phyloP scores from a whole-genome alignment of 129 eudicot genomes.

The Flaveria brownii region DNA sequence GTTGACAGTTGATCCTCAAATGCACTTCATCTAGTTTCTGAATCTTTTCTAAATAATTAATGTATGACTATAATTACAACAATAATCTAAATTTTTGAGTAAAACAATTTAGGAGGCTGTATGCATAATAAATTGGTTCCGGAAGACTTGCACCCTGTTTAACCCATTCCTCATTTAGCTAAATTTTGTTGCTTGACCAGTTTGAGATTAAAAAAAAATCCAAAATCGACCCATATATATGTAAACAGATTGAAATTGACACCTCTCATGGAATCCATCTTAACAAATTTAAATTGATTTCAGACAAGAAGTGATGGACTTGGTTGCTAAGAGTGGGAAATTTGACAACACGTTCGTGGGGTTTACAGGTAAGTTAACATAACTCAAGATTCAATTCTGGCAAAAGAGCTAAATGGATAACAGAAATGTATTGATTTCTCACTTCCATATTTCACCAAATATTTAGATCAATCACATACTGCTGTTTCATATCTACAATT shows the following conservation, averaged over 20 bases:
- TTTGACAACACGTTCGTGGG: slow-evolving; percentile 62
- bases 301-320: slow-evolving; percentile 90
- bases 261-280: not conserved
- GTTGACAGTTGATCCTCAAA: slow-evolving; percentile 2
- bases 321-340: slow-evolving; percentile 81
- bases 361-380: slow-evolving; percentile 63
- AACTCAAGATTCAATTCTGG: not conserved
- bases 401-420: not conserved
- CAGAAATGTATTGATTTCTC: not conserved
- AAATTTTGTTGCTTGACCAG: not conserved
- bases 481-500: not conserved
- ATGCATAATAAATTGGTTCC: not conserved
- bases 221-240: not conserved
- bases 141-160: not conserved
- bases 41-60: not conserved
- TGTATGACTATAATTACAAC: not conserved
- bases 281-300: slow-evolving; percentile 17
- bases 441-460: not conserved
- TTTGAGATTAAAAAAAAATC: not conserved
- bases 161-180: not conserved
- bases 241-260: not conserved
- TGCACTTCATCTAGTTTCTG: not conserved
- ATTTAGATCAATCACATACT: not conserved
- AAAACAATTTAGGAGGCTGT: not conserved
- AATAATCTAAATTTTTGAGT: not conserved